Conservation (phyloP, 805 yeast species). For the Myxozyma melibiosi region DNA sequence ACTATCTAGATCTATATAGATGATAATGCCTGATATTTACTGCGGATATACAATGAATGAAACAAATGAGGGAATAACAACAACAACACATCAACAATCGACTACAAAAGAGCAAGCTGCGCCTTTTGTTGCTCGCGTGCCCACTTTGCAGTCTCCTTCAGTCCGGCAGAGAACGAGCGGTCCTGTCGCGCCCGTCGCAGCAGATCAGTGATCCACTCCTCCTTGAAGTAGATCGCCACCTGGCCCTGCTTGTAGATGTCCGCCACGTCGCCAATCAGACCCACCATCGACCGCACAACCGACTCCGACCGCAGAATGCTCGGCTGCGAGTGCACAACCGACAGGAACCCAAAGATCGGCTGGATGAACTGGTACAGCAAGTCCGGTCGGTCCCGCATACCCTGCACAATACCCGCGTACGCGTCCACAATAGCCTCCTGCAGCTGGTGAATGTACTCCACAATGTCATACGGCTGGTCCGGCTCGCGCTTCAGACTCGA, state of each 20-base stretch:
- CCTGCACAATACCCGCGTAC: slow-evolving; percentile 92
- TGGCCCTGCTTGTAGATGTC: slow-evolving; percentile 81
- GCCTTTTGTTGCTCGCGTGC: slow-evolving; percentile 76
- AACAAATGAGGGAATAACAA: neutral
- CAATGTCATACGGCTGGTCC: slow-evolving; percentile 69
- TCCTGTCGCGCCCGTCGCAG: slow-evolving; percentile 73
- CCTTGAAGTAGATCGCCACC: slow-evolving; percentile 63
- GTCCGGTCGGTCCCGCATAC: slow-evolving; percentile 71
- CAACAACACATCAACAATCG: neutral
- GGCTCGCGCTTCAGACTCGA: slow-evolving; percentile 38
- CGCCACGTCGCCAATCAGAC: slow-evolving; percentile 90
- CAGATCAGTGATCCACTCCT: slow-evolving; percentile 78
- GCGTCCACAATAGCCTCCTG: slow-evolving; percentile 93
- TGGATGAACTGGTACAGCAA: slow-evolving; percentile 65
- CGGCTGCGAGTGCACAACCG: slow-evolving; percentile 60
- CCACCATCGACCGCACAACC: slow-evolving; percentile 81
- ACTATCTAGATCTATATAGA: neutral
- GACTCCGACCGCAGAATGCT: slow-evolving; percentile 64
- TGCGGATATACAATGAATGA: slow-evolving; percentile 3
- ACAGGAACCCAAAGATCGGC: slow-evolving; percentile 70
- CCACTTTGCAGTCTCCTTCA: slow-evolving; percentile 96
- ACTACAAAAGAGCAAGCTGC: slow-evolving; percentile 41
- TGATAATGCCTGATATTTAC: neutral
- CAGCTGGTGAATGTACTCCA: slow-evolving; percentile 71
- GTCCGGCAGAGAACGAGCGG: slow-evolving; percentile 59